phyloP scores from a whole-genome alignment of 2,329 filamentous ascomycete species.

The Bipolaris gigantea region DNA sequence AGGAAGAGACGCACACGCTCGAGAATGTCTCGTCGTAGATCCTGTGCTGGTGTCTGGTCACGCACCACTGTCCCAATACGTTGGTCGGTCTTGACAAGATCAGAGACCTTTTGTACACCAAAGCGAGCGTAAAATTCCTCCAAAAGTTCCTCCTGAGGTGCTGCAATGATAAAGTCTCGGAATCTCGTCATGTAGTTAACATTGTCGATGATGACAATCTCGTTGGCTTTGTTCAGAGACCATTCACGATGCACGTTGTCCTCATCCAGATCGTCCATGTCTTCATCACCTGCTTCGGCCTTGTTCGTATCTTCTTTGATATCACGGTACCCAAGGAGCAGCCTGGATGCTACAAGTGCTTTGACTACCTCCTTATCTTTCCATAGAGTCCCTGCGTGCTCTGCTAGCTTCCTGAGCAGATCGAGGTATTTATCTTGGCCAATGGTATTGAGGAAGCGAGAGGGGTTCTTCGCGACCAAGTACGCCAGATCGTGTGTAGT shows the following conservation, averaged over 20 bases:
- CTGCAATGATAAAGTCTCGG: conserved; percentile 79
- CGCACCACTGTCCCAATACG: conserved; percentile 67
- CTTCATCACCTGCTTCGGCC: conserved; percentile 42
- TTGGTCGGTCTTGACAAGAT: conserved; percentile 76
- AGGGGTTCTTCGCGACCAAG: conserved; percentile 81
- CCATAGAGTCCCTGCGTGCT: conserved; percentile 69
- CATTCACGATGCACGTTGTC: conserved; percentile 65
- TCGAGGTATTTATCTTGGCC: conserved; percentile 85
- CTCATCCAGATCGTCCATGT: conserved; percentile 52
- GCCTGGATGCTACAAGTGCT: conserved; percentile 73
- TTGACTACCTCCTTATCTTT: conserved; percentile 77
- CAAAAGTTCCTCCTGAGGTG: conserved; percentile 84
- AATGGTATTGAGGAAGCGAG: conserved; percentile 76
- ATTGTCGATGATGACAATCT: conserved; percentile 67
- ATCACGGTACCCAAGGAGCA: conserved; percentile 83
- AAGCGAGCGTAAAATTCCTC: conserved; percentile 84
- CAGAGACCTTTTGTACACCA: conserved; percentile 75
- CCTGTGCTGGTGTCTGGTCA: conserved; percentile 69
- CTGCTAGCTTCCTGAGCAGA: conserved; percentile 77
- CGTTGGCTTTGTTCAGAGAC: conserved; percentile 72
- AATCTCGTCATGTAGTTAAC: conserved; percentile 73
- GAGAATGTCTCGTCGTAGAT: conserved; percentile 77
- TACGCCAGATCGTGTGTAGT: conserved; percentile 82
- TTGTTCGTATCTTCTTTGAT: conserved; percentile 58
- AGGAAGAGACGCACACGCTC: conserved; percentile 90